These are phyloP conservation scores for Agaricales sp. DNA, from an alignment of 1,284 basidiomycete species.

Conservation along the genomic window DNA sequence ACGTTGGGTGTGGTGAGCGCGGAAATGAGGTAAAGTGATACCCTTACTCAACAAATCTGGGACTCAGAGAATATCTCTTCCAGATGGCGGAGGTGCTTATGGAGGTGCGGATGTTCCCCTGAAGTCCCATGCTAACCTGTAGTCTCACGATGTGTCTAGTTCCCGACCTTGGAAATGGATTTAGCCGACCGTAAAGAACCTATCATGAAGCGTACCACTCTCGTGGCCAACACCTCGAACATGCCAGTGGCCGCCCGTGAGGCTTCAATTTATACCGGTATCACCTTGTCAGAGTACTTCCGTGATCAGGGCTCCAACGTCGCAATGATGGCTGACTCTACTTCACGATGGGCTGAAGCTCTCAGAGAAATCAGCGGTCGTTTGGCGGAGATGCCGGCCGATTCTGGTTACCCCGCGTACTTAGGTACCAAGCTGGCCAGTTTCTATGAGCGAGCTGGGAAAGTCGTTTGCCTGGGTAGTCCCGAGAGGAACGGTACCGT, in stretches of 20 bases:
- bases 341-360: constrained; percentile 98
- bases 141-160: constrained; percentile 35
- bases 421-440: constrained; percentile 91
- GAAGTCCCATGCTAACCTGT: not conserved
- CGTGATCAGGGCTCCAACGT: constrained; percentile 98
- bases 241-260: constrained; percentile 99
- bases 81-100: constrained; percentile 98
- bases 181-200: constrained; percentile 91
- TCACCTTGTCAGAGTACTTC: constrained; percentile 99
- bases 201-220: constrained; percentile 99
- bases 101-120: constrained; percentile 46
- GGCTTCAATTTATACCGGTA: constrained; percentile 99
- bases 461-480: constrained; percentile 87
- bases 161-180: constrained; percentile 92
- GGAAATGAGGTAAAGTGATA: constrained; percentile 64
- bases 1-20: constrained; percentile 95
- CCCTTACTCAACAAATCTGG: not conserved
- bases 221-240: constrained; percentile 99
- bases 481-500: constrained; percentile 88
- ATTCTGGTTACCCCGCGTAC: constrained; percentile 98
- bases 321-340: constrained; percentile 99
- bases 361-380: constrained; percentile 99
- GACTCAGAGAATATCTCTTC: constrained; percentile 7
- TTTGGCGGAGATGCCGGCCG: constrained; percentile 99
- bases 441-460: constrained; percentile 99